Base-by-base conservation (phyloP, 768 basidiomycete genomes). In the Boletus huronensis region DNA sequence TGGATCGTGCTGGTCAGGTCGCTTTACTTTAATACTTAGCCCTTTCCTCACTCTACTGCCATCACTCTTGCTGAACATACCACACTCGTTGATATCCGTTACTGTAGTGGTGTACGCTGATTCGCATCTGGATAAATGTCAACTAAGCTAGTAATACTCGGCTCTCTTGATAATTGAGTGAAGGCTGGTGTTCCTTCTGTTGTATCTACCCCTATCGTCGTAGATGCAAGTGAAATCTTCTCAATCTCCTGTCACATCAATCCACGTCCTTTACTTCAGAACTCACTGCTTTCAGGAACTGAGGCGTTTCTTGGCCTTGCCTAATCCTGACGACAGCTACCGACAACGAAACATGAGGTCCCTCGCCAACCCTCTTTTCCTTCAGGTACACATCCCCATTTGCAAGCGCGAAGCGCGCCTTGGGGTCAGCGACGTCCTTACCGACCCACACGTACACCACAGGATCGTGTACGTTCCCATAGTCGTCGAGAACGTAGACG, bases 401-500 rank as follows among this genome's bases (percentile, higher is more conserved):
- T 59, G 82, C 79, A 14, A 81, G 43, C 3, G 81, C 78, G 25
- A 84, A 71, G 6, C 82, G 73, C 60, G 82, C 82, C 23, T 68
- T 72, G 53, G 77, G 62, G 28, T 52, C 57, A 26, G 78, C 78
- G 29, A 81, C 77, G 5, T 71, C 61, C 8, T 68, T 74, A 5
- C 84, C 84, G 23, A 87, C 70, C 84, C 84, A 87, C 23, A 82
- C 72, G 58, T 82, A 85, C 32, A 85, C 65, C 3, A 76, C 75
- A 5, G 80, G 79, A 42, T 69, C 62, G 26, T 53, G 48, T 5
- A n/a, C 32, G 39, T 45, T 52, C 1, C 61, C 54, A 26, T 77
- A 73, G 54, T 74, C 65, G 61, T 82, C 83, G 32, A 85, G 59
- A 21, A 85, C 64, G 67, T 80, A 84, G 3, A 77, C 77, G 58